Base-by-base conservation (phyloP, 257 asterid genomes). In the Vinca minor region DNA sequence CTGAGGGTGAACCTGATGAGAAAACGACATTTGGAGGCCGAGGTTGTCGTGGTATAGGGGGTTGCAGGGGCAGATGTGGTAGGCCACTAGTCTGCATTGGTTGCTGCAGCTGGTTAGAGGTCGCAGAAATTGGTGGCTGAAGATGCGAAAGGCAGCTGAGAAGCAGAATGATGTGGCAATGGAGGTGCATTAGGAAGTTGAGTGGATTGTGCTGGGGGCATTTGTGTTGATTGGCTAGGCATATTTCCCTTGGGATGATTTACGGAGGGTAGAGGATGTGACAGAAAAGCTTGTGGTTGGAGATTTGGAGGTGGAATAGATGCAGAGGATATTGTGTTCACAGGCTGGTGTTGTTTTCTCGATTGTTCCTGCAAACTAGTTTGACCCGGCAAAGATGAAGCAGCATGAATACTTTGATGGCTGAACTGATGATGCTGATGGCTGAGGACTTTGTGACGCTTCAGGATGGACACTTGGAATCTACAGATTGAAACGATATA, bases 1-100 rank as follows among this genome's bases (percentile, higher is more conserved):
- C 69, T 86, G 95, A 76, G 84, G 65, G 74, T 84, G 91, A 69
- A 69, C 74, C 78, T 82, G 95, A 82, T 83, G 96, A 64, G 86
- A 72, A 74, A 86, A 88, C 18, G 79, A n/a, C 72, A 81, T 83
- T 67, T 62, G 73, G 78, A 62, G 94, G 87, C 67, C 94, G 80
- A 39, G 76, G 77, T 62, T 83, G 94, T 63, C 82, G 78, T 3
- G 92, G 92, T 56, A 87, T 69, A 29, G 88, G 90, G 7, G 86
- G 86, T 76, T 87, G 97, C 49, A 72, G 71, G 26, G 88, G 77
- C 71, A 83, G 28, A 69, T 86, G 87, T 63, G 77, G 94, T 57
- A 82, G 63, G 70, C 83, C 81, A 35, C 79, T 71, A 69, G 71
- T 80, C 65, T 83, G 87, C 76, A 84, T 59, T 55, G 94, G 83